Evolutionary conservation across 1,284 basidiomycete species (phyloP), one percentile per base, ranked within the genome.

Genomic region (Inonotus obliquus): DNA sequence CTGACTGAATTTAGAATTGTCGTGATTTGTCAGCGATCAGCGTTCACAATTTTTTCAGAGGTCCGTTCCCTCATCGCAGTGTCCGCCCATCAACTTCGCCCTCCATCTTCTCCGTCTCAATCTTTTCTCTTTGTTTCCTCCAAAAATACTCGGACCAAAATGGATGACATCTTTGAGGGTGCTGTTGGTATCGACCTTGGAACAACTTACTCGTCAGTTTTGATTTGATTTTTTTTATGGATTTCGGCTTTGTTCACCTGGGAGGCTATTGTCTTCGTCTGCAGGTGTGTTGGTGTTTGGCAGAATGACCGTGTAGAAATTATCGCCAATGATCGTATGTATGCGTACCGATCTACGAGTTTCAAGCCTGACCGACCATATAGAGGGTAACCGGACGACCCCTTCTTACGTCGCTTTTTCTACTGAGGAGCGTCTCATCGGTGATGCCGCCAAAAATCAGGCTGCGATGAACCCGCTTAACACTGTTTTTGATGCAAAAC

Each of bases 391-490:
- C 88, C 88, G 96, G 70, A 98, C 96, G 71, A 98, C 96, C 62
- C 96, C 96, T 62, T 99, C 96, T 69, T 98, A 98, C 80, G 96
- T 98, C 77, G 94, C 96, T 70, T 98, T 99, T 85, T 96, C 94
- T 69, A 80, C 93, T 66, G 92, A 92, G 76, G 96, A 99, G 85
- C 95, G 96, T 83, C 81, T 99, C 76, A 98, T 98, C 73, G 96
- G 96, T 77, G 96, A 98, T 86, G 94, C 94, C 70, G 96, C 96
- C 68, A 98, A 98, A 84, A 98, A 98, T 80, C 89, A 94, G 82
- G 87, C 91, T 69, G 93, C 95, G 73, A 95, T 95, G 93, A 96
- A 95, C 84, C 93, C 94, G 67, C 83, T 82, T 72, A 96, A 96
- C 84, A 97, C 95, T 69, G 92, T 96, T 75, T 96, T 96, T 77